These are phyloP conservation scores for Apiotrichum laibachii DNA, from an alignment of 1,284 basidiomycete species.

Conservation along the genomic window DNA sequence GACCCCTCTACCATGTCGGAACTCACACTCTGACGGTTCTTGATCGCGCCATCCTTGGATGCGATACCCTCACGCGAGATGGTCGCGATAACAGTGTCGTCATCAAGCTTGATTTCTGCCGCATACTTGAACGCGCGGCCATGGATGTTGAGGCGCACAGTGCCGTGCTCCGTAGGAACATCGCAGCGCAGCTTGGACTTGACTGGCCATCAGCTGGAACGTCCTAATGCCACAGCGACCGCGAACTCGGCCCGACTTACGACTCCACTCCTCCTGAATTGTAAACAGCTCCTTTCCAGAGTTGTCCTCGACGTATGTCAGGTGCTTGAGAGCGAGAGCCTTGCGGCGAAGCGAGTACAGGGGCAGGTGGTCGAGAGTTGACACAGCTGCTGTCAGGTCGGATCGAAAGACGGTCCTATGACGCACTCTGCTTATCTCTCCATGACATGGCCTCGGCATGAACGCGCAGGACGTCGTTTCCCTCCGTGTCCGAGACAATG, in stretches of 20 bases:
- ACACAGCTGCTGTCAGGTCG: background rate
- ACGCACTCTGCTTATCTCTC: slow-evolving; percentile 6
- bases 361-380: background rate
- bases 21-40: slow-evolving; percentile 10
- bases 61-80: slow-evolving; percentile 9
- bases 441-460: background rate
- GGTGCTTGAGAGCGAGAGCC: no score
- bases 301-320: background rate
- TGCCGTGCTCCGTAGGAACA: background rate
- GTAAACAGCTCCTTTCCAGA: slow-evolving; percentile 1
- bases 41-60: background rate
- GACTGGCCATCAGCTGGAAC: slow-evolving; percentile 7
- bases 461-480: background rate
- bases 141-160: background rate
- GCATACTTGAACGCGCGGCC: background rate
- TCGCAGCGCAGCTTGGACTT: slow-evolving; percentile 5
- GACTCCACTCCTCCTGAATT: slow-evolving; percentile 5
- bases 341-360: background rate
- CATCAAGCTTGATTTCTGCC: background rate
- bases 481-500: slow-evolving; percentile 1
- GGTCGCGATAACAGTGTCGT: slow-evolving; percentile 1
- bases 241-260: background rate
- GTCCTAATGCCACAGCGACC: no score
- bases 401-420: no score
- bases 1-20: no score